Evolutionary conservation across 495 filamentous ascomycete genomes (phyloP), one percentile per base, ranked within the genome.

Genomic region (Penicillium herquei): DNA sequence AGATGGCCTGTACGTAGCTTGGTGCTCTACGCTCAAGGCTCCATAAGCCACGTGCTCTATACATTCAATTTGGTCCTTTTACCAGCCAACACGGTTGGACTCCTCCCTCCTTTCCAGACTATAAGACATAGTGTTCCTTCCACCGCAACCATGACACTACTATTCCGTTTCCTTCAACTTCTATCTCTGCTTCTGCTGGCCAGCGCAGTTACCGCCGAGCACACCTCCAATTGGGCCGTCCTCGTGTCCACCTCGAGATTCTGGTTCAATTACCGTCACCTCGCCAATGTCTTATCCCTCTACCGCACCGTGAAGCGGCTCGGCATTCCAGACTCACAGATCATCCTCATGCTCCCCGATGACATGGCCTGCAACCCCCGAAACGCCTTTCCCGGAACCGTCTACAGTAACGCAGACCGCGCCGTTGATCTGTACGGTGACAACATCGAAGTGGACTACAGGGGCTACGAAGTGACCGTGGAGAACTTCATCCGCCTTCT

Each of bases 231-330:
- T 70, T 98, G 95, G 95, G 94, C 94, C 3, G 94, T 98, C 44
- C 85, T 98, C 7, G 94, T 98, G 35, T 92, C 88, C 43, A 98
- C 94, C n/a, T 98, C 95, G 7, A 88, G 94, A 53, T 98, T 98
- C 79, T 98, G 94, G 94, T 98, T 98, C 84, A 98, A 98, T 76
- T 98, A 98, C 76, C 89, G 94, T 40, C 94, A 98, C 67, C 85
- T 98, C 37, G 93, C 95, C 66, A 98, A 98, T 78, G 92, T 96
- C 48, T 86, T 98, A 48, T 97, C 94, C 48, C 84, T 98, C 49
- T 98, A 98, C 78, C 91, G 94, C 63, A 98, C 95, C 61, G 94
- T 98, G 52, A 98, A 98, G 77, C 89, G 94, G 16, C 86, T 98
- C 39, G 94, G 94, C 47, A 98, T 98, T 61, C 94, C 94, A 44